phyloP scores from a whole-genome alignment of 1,139 yeast genomes.

The Taphrina populina region DNA sequence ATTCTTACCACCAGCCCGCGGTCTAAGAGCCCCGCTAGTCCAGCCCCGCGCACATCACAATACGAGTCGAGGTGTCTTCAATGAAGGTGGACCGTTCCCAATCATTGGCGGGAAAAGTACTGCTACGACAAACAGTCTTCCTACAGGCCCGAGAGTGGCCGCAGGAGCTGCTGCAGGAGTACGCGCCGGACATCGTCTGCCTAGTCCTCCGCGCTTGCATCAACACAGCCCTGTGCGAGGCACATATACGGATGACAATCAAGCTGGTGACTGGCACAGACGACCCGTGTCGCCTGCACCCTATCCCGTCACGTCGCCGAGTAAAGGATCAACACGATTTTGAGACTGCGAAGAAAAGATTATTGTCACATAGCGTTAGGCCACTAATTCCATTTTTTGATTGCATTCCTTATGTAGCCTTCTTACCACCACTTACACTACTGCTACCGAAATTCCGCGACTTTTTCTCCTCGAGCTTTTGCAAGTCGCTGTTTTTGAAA shows the following conservation, averaged over 20 bases:
- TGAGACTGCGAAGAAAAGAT: too few species aligned
- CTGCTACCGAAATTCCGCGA: too few species aligned
- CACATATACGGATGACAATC: too few species aligned
- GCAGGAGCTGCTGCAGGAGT: too few species aligned
- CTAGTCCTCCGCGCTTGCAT: conserved; percentile 4
- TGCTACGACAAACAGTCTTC: background rate
- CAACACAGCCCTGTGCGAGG: conserved; percentile 4
- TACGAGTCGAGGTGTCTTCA: conserved; percentile 9
- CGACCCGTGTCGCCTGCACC: conserved; percentile 17
- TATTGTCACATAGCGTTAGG: too few species aligned
- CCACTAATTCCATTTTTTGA: too few species aligned
- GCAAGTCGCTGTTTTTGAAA: conserved; percentile 43
- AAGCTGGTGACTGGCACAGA: conserved; percentile 5
- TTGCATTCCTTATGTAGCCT: too few species aligned
- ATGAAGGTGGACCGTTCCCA: conserved; percentile 20
- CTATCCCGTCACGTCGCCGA: conserved; percentile 1
- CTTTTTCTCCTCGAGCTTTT: conserved; percentile 37
- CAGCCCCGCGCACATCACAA: background rate
- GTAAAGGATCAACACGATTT: conserved; percentile 1
- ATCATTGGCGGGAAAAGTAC: background rate
- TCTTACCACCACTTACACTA: too few species aligned
- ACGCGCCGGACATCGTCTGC: too few species aligned
- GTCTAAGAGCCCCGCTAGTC: conserved; percentile 6
- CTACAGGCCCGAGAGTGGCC: background rate
- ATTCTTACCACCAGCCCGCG: background rate